Evolutionary conservation across 2,329 filamentous ascomycete genomes (phyloP), one percentile per base, ranked within the genome.

Genomic region (Apiospora koreana): DNA sequence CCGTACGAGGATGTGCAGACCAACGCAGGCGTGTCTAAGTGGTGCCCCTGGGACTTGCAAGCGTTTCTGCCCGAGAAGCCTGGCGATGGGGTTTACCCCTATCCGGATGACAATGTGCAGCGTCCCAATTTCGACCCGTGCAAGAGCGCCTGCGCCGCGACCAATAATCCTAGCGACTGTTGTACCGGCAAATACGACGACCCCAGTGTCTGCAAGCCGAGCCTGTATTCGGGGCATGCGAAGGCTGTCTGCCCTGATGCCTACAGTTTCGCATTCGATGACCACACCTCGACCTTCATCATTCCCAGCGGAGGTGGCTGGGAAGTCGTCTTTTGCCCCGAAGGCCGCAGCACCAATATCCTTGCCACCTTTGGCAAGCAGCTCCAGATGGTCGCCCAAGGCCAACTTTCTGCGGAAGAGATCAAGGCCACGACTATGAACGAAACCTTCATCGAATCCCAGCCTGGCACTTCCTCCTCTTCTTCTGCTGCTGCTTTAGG

Each of bases 21-120:
- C 58, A 86, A 89, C 72, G 78, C 83, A 16, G 83, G 87, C 70
- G 85, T 94, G 21, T 83, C 85, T 31, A 82, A 84, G 69, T 97
- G 93, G 94, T 97, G 94, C 80, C 94, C 93, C 0, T 95, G 92
- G 91, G 88, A 93, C 73, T 85, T 94, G 62, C 92, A 94, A 75
- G 86, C 89, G 28, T 87, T 87, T 69, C 89, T 89, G 18, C 93
- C 93, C 0, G 83, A 84, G 50, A 91, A 91, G 77, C 92, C 93
- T 14, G 89, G 89, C n/a, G 88, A 92, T 75, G 93, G 93, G 38
- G 86, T 95, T 25, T 95, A 94, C 76, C 91, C 93, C 1, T 95
- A 95, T 77, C 93, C 93, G 9, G 93, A 95, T 78, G 91, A 92
- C 81, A 87, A 88, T 70, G 89, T 95, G 48, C 80, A 89, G 72